phyloP scores from a whole-genome alignment of 2,329 filamentous ascomycete species.

The Nigrospora sphaerica region DNA sequence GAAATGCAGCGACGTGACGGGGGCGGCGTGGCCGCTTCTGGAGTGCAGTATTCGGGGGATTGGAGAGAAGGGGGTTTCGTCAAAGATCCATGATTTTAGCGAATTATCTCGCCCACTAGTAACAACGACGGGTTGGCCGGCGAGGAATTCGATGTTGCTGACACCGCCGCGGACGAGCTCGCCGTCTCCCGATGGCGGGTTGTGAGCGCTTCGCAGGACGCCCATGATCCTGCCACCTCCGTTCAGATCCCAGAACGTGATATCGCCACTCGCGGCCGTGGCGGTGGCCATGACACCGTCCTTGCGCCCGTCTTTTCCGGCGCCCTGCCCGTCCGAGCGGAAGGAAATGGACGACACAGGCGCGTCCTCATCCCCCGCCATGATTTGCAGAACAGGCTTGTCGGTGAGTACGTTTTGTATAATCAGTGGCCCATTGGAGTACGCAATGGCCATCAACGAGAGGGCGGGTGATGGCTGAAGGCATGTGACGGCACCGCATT shows the following conservation, averaged over 20 bases:
- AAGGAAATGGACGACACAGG: conserved; percentile 82
- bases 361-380: conserved; percentile 55
- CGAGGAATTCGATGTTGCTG: conserved; percentile 81
- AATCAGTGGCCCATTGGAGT: conserved; percentile 68
- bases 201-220: conserved; percentile 80
- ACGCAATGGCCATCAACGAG: conserved; percentile 81
- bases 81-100: conserved; percentile 93
- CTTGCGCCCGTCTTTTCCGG: conserved; percentile 76
- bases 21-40: conserved; percentile 81
- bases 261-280: conserved; percentile 70
- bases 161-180: conserved; percentile 65
- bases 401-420: conserved; percentile 80
- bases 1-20: conserved; percentile 77
- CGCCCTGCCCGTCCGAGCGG: conserved; percentile 80
- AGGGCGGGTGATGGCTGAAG: conserved; percentile 78
- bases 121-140: conserved; percentile 81
- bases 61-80: conserved; percentile 82
- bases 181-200: conserved; percentile 55
- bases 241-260: conserved; percentile 96
- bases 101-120: conserved; percentile 92
- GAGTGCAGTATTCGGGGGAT: conserved; percentile 79
- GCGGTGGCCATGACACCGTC: conserved; percentile 93
- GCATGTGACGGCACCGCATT: conserved; percentile 77
- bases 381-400: conserved; percentile 62
- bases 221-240: conserved; percentile 80